Evolutionary conservation across 1,139 yeast species (phyloP), one percentile per base, ranked within the genome.

Genomic region (Entelexis paramagnoliae): DNA sequence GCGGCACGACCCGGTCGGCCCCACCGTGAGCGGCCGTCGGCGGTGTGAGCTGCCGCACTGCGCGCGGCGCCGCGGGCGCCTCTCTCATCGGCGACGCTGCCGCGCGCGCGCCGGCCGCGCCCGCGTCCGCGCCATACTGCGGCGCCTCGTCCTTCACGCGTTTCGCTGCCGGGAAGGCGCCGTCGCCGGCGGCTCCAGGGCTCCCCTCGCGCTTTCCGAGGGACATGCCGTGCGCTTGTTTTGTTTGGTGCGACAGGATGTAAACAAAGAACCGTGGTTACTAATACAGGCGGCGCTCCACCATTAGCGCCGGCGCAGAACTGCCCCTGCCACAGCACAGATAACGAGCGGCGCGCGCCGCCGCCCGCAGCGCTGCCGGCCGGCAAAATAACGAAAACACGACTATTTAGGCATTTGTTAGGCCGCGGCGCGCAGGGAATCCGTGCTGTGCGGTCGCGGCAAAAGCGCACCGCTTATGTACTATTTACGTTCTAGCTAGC

Each of bases 201-300:
- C 46, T 45, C 10, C 48, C 47, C n/a, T 30, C 50, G 47, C 58
- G 58, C 50, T 55, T 54, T 48, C 54, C 57, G 16, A 53, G 40
- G 43, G 55, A 52, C 58, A 55, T 55, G 20, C 28, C 41, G 44
- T 26, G 41, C 51, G 30, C 26, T 20, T 51, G 56, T 51, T 53
- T 42, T 53, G 46, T n/a, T 46, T 33, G 39, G 28, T 39, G 48
- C 50, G 30, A 29, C 40, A 14, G 39, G 46, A 51, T 53, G 56
- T 53, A 53, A 53, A 51, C 54, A 51, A 51, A 48, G 52, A 45
- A 29, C 2, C 26, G 32, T 38, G 53, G 54, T 53, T 49, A 53
- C 51, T 53, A 53, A 53, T 36, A 30, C 46, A 24, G 38, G 38
- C 42, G 28, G 28, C 33, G 36, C 36, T 26, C 36, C 26, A 17